Evolutionary conservation across 2,329 filamentous ascomycete genomes (phyloP), one percentile per base, ranked within the genome.

Genomic region (Emergomyces pasteurianus): DNA sequence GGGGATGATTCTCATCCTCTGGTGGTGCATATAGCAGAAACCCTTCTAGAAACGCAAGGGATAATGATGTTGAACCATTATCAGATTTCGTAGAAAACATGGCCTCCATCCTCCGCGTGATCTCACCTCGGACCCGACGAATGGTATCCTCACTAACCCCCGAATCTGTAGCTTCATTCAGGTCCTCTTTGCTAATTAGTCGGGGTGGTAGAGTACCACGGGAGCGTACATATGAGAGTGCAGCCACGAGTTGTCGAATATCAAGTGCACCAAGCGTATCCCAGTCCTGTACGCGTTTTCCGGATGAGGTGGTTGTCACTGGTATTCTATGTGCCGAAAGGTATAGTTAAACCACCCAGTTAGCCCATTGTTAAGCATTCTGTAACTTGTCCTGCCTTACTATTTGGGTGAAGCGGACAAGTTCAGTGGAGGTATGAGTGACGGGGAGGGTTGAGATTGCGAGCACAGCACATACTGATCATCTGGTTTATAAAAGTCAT

Each of bases 401-500:
- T n/a, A n/a, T n/a, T n/a, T n/a, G n/a, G n/a, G n/a, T 36, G 8
- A 1, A 10, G 34, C 34, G 8, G 34, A 8, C 1, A 8, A 36
- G 34, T n/a, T n/a, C n/a, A n/a, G n/a, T n/a, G 34, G 6, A 50
- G 3, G 8, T 31, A 31, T 31, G 23, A 16, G 14, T 9, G 59
- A 53, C 23, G n/a, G 28, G 28, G 38, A 3, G 31, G 49, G 56
- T n/a, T n/a, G 40, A 36, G 50, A 49, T 34, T 49, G 42, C 6
- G 59, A 21, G 18, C 28, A 18, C 21, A 53, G 23, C 10, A 74
- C 81, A 70, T 69, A 89, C 82, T 90, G 81, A 36, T 81, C 76
- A 71, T 97, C 92, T 0, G 88, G 80, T 65, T 85, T 86, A 77
- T 96, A 99, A 72, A 97, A 99, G 74, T 99, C 94, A 77, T 99